Conservation (phyloP, 768 basidiomycete species). For the Sporobolomyces phaffii region DNA sequence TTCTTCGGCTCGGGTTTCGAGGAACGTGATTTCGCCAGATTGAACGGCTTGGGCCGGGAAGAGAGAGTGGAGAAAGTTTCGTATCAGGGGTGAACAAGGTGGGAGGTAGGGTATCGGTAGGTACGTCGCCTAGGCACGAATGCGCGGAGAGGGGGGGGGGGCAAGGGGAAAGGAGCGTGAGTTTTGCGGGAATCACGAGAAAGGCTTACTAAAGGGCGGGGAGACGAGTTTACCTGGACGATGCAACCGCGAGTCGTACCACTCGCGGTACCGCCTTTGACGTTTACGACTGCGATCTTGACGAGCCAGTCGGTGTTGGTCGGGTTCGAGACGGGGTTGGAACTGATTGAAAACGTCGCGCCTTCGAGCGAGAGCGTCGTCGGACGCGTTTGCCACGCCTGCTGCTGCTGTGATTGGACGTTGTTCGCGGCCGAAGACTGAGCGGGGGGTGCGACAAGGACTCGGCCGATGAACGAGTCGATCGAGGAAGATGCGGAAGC, state of each 20-base stretch:
- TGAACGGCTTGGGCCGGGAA: constrained; percentile 57
- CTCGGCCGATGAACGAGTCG: constrained; percentile 38
- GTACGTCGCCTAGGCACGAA: constrained; percentile 35
- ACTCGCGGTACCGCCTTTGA: constrained; percentile 35
- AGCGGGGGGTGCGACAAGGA: constrained; percentile 19
- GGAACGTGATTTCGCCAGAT: constrained; percentile 25
- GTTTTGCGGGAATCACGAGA: too few relatives aligned
- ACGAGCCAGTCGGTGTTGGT: constrained; percentile 27
- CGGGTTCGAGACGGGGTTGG: neutral
- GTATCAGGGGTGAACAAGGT: constrained; percentile 19
- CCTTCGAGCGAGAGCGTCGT: constrained; percentile 31
- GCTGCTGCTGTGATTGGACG: constrained; percentile 2
- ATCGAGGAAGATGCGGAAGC: constrained; percentile 3
- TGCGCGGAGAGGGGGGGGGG: too few relatives aligned
- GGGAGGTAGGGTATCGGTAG: constrained; percentile 30
- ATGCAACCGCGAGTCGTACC: constrained; percentile 25
- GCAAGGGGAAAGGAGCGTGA: too few relatives aligned
- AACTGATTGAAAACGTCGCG: constrained; percentile 11
- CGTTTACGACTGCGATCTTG: constrained; percentile 25
- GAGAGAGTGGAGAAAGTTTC: constrained; percentile 83
- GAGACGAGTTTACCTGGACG: constrained; percentile 10
- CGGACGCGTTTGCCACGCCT: constrained; percentile 26
- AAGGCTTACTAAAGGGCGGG: too few relatives aligned
- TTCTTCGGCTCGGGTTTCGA: constrained; percentile 21
- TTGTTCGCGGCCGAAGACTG: constrained; percentile 10